Evolutionary conservation across 805 yeast genomes (phyloP), one percentile per base, ranked within the genome.

Genomic region (Deakozyma indianensis): DNA sequence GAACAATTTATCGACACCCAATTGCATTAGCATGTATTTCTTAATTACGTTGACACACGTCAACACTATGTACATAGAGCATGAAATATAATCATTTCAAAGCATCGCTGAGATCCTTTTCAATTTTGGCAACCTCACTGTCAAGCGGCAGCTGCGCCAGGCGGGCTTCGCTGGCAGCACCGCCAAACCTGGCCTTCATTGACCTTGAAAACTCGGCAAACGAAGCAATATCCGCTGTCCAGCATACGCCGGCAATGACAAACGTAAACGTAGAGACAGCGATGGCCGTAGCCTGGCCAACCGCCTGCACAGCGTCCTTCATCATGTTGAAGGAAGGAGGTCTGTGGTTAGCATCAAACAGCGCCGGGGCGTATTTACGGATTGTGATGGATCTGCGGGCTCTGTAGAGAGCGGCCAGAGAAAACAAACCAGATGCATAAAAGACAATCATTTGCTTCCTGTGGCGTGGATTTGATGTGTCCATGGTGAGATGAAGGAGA

Each of bases 321-420:
- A 83, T 77, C 58, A 83, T 78, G 24, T 83, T 80, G 56, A 80
- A 82, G n/a, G 77, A 69, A 3, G 95, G 95, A 1, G 94, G 94
- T 47, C 76, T 73, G 55, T 86, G 90, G 62, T 87, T 87, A 11
- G 88, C 85, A 54, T 84, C 87, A 62, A 83, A 88, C 54, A 78
- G 69, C 40, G 71, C 72, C 4, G 96, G 96, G 3, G 77, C 62
- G 54, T 77, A 86, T 61, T 81, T 78, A 53, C 95, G 70, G 22
- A 80, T 65, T 32, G 77, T 67, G 3, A 90, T 79, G 18, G 92
- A 82, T 56, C 83, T 72, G 60, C 78, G 78, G 16, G 94, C 88
- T 42, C 82, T 60, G 52, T 90, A 68, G 9, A 92, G 77, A 11
- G 86, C 78, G 45, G 78, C 62, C 41, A 87, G 71, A 0, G 95